A percentile compares a stretch with the other conserved stretches of the same genome.
Evolutionary conservation across 1,284 basidiomycete genomes (phyloP).

Genomic region (Malassezia slooffiae): DNA sequence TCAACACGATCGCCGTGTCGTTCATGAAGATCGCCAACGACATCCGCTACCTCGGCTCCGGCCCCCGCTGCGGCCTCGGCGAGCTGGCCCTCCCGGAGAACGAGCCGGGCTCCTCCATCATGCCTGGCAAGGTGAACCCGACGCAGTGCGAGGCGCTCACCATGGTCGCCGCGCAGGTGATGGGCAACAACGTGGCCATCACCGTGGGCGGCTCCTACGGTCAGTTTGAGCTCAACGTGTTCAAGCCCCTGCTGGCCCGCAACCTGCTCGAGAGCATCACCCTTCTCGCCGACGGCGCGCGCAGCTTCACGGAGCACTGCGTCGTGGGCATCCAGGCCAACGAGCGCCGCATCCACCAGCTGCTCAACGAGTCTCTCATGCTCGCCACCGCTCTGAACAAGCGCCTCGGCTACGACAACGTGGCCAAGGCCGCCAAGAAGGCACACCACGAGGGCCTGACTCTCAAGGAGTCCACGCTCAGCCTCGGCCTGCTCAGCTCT

Average conservation of each 20-base stretch:
- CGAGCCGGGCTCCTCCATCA: conserved; percentile 97
- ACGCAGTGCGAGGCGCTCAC: conserved; percentile 95
- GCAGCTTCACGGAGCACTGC: conserved; percentile 84
- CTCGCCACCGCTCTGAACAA: conserved; percentile 87
- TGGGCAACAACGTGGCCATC: conserved; percentile 92
- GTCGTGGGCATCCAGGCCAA: conserved; percentile 93
- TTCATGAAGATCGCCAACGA: conserved; percentile 99
- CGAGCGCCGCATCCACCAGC: conserved; percentile 74
- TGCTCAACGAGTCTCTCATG: conserved; percentile 82
- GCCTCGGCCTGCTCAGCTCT: conserved; percentile 69
- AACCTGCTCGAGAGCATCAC: conserved; percentile 93
- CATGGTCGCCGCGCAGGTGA: conserved; percentile 97
- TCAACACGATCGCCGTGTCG: conserved; percentile 87
- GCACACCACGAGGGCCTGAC: conserved; percentile 96
- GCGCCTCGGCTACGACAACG: conserved; percentile 89
- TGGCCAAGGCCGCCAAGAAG: conserved; percentile 97
- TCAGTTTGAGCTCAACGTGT: conserved; percentile 98
- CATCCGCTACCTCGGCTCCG: conserved; percentile 92
- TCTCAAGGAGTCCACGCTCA: conserved; percentile 82
- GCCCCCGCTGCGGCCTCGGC: conserved; percentile 91
- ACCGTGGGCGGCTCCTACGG: conserved; percentile 86
- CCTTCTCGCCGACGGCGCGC: conserved; percentile 72
- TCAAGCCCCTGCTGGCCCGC: conserved; percentile 97
- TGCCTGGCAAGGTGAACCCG: conserved; percentile 99
- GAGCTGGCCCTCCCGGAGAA: conserved; percentile 93